These are phyloP conservation scores for Pelargonium cotyledonis DNA, from an alignment of 441 rosid genomes.

Conservation along the genomic window DNA sequence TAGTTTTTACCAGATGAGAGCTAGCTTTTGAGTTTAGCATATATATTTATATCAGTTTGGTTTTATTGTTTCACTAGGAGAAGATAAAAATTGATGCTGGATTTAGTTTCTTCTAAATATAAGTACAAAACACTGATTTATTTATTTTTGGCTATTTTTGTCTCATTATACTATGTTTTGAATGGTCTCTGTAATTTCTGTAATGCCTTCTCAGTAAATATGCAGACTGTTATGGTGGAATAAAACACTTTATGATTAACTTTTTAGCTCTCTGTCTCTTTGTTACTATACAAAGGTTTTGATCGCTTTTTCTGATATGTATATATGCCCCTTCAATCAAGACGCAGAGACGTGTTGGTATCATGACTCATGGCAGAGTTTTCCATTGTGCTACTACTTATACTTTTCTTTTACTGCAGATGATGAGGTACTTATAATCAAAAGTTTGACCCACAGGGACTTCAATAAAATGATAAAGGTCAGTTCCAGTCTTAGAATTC, in stretches of 20 bases:
- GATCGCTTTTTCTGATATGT: too few species aligned
- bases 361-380: not conserved
- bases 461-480: slow-evolving; percentile 95
- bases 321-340: too few species aligned
- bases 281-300: too few species aligned
- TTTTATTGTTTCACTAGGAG: too few species aligned
- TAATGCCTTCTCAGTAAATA: not conserved
- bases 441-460: slow-evolving; percentile 84
- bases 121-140: not conserved
- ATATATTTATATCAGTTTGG: too few species aligned
- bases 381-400: slow-evolving; percentile 3
- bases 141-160: not conserved
- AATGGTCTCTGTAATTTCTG: not conserved
- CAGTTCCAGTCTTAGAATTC: slow-evolving; percentile 13
- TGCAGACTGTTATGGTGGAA: not conserved
- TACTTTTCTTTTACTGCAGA: slow-evolving; percentile 40
- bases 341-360: too few species aligned
- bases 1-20: too few species aligned
- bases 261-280: too few species aligned
- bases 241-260: not conserved
- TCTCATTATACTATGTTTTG: not conserved
- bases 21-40: too few species aligned
- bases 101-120: not conserved
- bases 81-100: not conserved
- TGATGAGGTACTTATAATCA: slow-evolving; percentile 85